phyloP scores from a whole-genome alignment of 163 green algal species.

The Coccomyxa subellipsoidea region DNA sequence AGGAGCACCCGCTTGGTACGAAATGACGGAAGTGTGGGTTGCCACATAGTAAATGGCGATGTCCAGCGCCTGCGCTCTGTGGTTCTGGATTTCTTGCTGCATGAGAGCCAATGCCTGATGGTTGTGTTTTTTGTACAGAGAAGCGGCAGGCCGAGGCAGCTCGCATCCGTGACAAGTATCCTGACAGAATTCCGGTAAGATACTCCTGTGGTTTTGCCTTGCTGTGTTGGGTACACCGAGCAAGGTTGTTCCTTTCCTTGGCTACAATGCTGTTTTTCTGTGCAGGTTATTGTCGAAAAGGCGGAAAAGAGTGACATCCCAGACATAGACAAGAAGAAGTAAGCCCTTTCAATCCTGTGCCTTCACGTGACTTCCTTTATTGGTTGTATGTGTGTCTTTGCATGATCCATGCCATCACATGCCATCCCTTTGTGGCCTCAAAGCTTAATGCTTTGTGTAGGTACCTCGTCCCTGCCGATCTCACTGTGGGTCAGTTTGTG shows the following conservation, averaged over 20 bases:
- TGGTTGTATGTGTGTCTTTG: background rate
- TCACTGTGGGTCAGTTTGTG: constrained; percentile 99
- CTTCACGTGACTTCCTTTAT: background rate
- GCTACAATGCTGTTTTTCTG: background rate
- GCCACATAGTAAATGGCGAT: too few species aligned
- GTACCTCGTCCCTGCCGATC: constrained; percentile 96
- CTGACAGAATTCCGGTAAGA: constrained; percentile 93
- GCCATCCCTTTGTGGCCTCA: background rate
- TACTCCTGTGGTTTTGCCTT: background rate
- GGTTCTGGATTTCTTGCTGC: background rate
- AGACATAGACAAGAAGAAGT: constrained; percentile 99
- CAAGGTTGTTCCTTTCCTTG: background rate
- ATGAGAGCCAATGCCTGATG: background rate
- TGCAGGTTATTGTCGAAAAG: constrained; percentile 98
- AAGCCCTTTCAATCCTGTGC: constrained; percentile 2
- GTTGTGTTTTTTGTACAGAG: constrained; percentile 59
- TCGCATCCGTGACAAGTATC: constrained; percentile 98
- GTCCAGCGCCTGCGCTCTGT: background rate
- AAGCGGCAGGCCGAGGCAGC: constrained; percentile 90
- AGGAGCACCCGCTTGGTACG: constrained; percentile 91
- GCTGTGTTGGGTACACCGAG: background rate
- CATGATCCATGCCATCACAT: background rate
- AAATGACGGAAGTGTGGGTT: background rate
- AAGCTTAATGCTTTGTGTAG: constrained; percentile 40
- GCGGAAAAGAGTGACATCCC: constrained; percentile 93